phyloP scores from a whole-genome alignment of 2,329 filamentous ascomycete species.

The Stenocarpella maydis region DNA sequence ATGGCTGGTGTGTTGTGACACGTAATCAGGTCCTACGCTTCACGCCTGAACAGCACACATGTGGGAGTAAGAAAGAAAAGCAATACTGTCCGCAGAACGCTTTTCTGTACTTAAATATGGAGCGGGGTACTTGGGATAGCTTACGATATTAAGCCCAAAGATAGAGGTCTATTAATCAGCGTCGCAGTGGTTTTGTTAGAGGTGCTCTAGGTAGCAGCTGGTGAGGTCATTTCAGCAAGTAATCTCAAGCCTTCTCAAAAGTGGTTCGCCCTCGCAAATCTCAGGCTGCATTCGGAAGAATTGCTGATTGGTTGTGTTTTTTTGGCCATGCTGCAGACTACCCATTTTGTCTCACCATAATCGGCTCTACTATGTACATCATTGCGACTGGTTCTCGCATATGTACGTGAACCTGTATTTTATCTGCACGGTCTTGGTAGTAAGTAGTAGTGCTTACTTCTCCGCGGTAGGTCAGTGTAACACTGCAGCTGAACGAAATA shows the following conservation, averaged over 20 bases:
- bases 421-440: not conserved
- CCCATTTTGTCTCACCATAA: not conserved
- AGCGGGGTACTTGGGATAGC: not conserved
- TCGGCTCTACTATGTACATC: not conserved
- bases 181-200: not conserved
- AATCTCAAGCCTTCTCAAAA: not conserved
- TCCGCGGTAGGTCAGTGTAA: not conserved
- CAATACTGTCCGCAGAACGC: not conserved
- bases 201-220: too few relatives aligned
- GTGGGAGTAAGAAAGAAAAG: not conserved
- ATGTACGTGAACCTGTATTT: not conserved
- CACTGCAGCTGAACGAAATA: not conserved
- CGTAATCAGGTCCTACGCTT: not conserved
- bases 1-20: not conserved
- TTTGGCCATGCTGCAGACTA: not conserved
- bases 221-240: too few relatives aligned
- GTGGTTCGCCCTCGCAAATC: not conserved
- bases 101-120: not conserved
- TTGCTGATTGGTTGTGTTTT: not conserved
- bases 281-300: not conserved
- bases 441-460: not conserved
- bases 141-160: not conserved
- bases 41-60: too few relatives aligned
- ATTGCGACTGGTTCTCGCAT: not conserved
- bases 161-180: constrained; percentile 5